Base-by-base conservation (phyloP, 495 filamentous ascomycete species). In the Tuber indicum region DNA sequence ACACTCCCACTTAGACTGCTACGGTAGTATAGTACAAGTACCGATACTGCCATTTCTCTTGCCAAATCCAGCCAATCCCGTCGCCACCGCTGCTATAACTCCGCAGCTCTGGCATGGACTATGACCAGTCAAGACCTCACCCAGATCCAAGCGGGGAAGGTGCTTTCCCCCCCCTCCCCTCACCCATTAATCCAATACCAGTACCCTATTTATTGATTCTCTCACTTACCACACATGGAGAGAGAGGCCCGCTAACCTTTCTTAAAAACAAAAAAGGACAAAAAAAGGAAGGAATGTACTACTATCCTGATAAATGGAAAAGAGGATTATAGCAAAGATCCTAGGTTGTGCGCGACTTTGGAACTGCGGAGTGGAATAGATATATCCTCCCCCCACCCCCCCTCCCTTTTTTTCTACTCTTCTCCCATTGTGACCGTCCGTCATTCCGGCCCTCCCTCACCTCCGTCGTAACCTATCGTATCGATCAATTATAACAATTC, bases 171-270 rank as follows among this genome's bases (percentile, higher is more conserved):
- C 58, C 10, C 5, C n/a, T 5, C n/a, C 58, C 58, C 58, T 62
- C n/a, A 1, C 23, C 26, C 52, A 26, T n/a, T 10, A 26, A 62
- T 26, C n/a, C 52, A 32, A 14, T 23, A 32, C n/a, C 52, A 32
- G 4, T 23, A 32, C 23, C 21, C 47, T 62, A 62, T 32, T 32
- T 62, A 26, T 14, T 62, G n/a, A 62, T 26, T 32, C 4, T 26
- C 12, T 3, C 21, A 12, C 23, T 26, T 26, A 16, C n/a, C n/a
- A 32, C 52, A 32, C n/a, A 12, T 62, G n/a, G 52, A 10, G 49
- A 52, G 52, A 32, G 52, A 62, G 12, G n/a, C n/a, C 3, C 52
- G n/a, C 76, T 66, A 79, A 47, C 49, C 8, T 45, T 17, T 6
- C 10, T 17, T 26, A 36, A 12, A 66, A 62, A 32, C 12, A 62